Evolutionary conservation across 1,284 basidiomycete genomes (phyloP), one percentile per base, ranked within the genome.

Genomic region (Cutaneotrichosporon mucoides): DNA sequence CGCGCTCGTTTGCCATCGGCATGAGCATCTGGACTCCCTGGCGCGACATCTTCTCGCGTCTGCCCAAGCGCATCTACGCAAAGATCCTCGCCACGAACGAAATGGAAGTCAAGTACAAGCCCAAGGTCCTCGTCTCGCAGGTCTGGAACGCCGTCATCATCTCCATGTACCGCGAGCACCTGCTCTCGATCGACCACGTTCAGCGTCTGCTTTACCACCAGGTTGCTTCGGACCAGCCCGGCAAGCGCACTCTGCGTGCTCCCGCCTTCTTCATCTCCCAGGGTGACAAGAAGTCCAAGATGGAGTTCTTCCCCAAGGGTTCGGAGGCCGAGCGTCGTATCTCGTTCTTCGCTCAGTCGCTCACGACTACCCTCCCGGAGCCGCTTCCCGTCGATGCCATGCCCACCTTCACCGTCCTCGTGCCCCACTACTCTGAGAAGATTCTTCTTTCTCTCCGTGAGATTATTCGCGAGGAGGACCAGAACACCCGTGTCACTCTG

Each of bases 71-170:
- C 59, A 93, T 97, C 61, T 97, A 93, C 72, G 86, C 93, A 56
- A 97, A 96, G 82, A 77, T 97, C 37, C 82, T 97, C 59, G 90
- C 93, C 4, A 94, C 92, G 0, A 79, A 82, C 55, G 92, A 96
- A 65, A 94, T 96, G 90, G 91, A 94, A 76, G 86, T 92, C 65
- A 93, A 92, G 80, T 96, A 97, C 80, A 96, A 96, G 80, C 93
- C 93, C 45, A 97, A 96, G 86, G 92, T 97, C 38, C 83, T 97
- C 40, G 93, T 97, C 40, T 95, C 92, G 24, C 93, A 97, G 79
- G 91, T 96, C 61, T 96, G 93, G 93, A 97, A 97, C 75, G 92
- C 93, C 42, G 87, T 97, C 79, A 95, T 97, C 79, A 96, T 97
- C 66, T 96, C 92, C n/a, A 97, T 97, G 93, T 97, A 96, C 78